Percentiles rank a stretch among this genome's conserved stretches.
phyloP scores from a whole-genome alignment of 257 asterid species.

The Agastache rugosa region DNA sequence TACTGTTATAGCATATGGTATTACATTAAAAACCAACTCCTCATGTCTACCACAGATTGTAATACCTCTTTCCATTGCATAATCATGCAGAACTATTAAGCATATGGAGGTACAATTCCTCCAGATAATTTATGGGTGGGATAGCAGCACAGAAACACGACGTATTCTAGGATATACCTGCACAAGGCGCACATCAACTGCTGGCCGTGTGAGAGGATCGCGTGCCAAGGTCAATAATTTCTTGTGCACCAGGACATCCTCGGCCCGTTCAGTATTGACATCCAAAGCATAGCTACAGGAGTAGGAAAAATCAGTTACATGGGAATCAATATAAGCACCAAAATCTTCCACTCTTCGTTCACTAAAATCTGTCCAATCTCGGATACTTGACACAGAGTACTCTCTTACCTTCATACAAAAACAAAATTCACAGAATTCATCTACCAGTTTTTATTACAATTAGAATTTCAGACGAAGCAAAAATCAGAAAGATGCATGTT shows the following conservation, averaged over 20 bases:
- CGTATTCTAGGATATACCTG: constrained; percentile 57
- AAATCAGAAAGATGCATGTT: constrained; percentile 10
- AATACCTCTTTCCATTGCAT: constrained; percentile 2
- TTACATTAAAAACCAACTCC: constrained; percentile 8
- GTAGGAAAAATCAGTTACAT: constrained; percentile 7
- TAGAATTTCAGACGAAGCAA: background rate
- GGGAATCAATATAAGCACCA: constrained; percentile 7
- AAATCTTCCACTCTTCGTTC: background rate
- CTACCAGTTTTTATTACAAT: constrained; percentile 2
- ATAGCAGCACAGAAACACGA: background rate
- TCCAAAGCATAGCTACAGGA: constrained; percentile 80
- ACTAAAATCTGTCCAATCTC: constrained; percentile 6
- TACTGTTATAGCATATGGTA: background rate
- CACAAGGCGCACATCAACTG: constrained; percentile 86
- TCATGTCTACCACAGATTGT: constrained; percentile 3
- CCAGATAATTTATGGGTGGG: background rate
- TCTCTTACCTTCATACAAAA: background rate
- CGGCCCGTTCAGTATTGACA: constrained; percentile 80
- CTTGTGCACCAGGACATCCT: constrained; percentile 93
- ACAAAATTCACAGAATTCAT: constrained; percentile 25
- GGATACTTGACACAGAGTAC: background rate
- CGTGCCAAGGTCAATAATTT: constrained; percentile 77
- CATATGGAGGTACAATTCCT: background rate
- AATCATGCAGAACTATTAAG: background rate
- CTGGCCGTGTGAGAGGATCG: constrained; percentile 67